phyloP scores from a whole-genome alignment of 2,329 filamentous ascomycete genomes.

The Aspergillus pseudoterreus region DNA sequence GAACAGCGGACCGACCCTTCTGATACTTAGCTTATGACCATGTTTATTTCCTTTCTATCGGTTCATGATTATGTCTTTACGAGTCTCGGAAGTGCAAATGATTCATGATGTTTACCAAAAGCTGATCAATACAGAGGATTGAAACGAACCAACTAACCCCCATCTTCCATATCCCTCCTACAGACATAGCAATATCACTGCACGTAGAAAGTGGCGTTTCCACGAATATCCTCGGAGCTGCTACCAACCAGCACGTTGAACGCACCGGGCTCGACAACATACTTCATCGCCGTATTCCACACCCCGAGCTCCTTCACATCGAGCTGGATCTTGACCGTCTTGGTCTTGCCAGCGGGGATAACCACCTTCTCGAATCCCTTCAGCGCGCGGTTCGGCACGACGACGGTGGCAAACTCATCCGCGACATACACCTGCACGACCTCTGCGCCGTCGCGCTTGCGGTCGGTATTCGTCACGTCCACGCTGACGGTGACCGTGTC shows the following conservation, averaged over 20 bases:
- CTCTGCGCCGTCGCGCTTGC: slow-evolving; percentile 57
- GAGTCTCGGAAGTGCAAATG: no score
- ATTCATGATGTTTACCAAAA: no score
- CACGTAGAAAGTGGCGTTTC: slow-evolving; percentile 31
- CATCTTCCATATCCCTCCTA: neutral
- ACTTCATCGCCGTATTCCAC: slow-evolving; percentile 61
- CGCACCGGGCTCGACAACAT: slow-evolving; percentile 69
- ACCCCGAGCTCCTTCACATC: slow-evolving; percentile 51
- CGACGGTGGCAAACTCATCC: slow-evolving; percentile 60
- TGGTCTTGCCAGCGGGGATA: slow-evolving; percentile 58
- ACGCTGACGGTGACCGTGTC: slow-evolving; percentile 59
- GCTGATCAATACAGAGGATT: no score
- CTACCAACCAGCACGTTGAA: slow-evolving; percentile 61
- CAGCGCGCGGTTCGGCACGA: slow-evolving; percentile 61
- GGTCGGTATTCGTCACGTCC: slow-evolving; percentile 57
- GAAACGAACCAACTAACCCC: neutral
- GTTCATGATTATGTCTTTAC: no score
- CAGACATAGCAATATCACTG: slow-evolving; percentile 3
- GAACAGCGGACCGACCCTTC: no score
- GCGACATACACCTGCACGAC: slow-evolving; percentile 67
- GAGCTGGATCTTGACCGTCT: slow-evolving; percentile 51
- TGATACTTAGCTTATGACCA: no score
- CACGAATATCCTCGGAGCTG: slow-evolving; percentile 38
- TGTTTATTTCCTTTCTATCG: no score
- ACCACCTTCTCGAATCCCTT: slow-evolving; percentile 66